Conservation (phyloP, 2,329 filamentous ascomycete genomes). For the Teratosphaeria viscida region DNA sequence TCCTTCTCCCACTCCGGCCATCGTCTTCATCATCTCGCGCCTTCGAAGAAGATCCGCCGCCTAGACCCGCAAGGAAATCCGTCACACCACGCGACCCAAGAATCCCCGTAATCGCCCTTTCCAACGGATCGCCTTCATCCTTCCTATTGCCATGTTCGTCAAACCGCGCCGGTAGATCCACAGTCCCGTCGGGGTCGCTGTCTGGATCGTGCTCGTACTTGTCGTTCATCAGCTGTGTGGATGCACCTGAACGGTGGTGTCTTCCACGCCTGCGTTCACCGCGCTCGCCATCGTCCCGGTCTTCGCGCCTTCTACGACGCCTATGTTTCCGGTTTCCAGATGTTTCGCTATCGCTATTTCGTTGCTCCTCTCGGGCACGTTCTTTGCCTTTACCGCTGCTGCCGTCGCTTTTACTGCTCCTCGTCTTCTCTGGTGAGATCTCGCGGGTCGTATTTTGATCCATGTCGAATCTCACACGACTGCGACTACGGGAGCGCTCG, state of each 20-base stretch:
- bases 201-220: constrained; percentile 16
- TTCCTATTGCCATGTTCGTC: constrained; percentile 25
- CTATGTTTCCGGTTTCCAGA: constrained; percentile 12
- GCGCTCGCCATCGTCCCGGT: constrained; percentile 6
- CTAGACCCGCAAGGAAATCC: constrained; percentile 2
- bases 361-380: constrained; percentile 4
- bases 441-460: constrained; percentile 18
- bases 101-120: constrained; percentile 1
- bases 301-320: constrained; percentile 10
- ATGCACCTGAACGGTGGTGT: background rate
- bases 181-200: constrained; percentile 21
- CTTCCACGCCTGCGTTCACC: background rate
- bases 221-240: constrained; percentile 14
- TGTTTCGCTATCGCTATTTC: constrained; percentile 10
- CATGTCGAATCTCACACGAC: constrained; percentile 24
- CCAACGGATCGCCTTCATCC: constrained; percentile 15
- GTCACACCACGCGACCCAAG: constrained; percentile 3
- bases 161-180: constrained; percentile 28
- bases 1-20: constrained; percentile 3
- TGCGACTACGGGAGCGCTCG: constrained; percentile 13
- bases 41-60: background rate
- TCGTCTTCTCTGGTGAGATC: constrained; percentile 9
- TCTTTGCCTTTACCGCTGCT: constrained; percentile 5
- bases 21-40: background rate
- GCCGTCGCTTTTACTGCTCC: background rate